Evolutionary conservation across 176 grass and related monocot species (phyloP).

Genomic region (Alloteropsis semialata): DNA sequence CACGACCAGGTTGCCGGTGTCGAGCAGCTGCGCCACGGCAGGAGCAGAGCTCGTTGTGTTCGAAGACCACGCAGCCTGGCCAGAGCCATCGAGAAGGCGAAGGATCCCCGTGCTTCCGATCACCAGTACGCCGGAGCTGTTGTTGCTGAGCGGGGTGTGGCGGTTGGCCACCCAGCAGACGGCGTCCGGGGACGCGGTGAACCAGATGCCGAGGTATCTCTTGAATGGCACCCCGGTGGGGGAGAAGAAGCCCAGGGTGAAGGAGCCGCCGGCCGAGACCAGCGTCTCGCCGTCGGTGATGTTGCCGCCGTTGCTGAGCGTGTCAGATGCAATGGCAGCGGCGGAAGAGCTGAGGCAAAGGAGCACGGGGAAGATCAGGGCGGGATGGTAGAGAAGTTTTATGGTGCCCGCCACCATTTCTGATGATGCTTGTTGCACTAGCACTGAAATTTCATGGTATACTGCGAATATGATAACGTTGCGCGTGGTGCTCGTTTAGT

Average conservation of each 20-base stretch:
- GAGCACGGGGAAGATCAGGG: background rate
- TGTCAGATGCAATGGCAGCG: too few relatives aligned
- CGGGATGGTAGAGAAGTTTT: background rate
- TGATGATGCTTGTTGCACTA: too few relatives aligned
- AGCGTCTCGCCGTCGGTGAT: too few relatives aligned
- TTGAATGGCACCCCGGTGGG: too few relatives aligned
- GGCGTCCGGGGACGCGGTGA: too few relatives aligned
- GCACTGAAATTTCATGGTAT: too few relatives aligned
- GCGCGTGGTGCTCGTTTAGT: too few relatives aligned
- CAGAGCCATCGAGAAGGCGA: background rate
- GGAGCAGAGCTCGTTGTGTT: background rate
- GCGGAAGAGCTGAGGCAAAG: background rate
- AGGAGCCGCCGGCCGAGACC: too few relatives aligned
- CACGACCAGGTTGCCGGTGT: conserved; percentile 32
- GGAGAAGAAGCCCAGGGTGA: too few relatives aligned
- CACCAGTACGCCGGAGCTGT: background rate
- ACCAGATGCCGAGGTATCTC: too few relatives aligned
- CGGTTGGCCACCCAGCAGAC: conserved; percentile 38
- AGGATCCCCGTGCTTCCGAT: background rate
- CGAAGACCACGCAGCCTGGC: background rate
- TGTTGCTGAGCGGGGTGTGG: background rate
- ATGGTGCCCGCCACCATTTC: background rate
- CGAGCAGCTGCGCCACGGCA: background rate
- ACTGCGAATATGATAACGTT: too few relatives aligned
- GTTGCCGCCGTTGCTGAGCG: too few relatives aligned